Evolutionary conservation across 495 filamentous ascomycete genomes (phyloP), one percentile per base, ranked within the genome.

Genomic region (Bathelium albidoporum): DNA sequence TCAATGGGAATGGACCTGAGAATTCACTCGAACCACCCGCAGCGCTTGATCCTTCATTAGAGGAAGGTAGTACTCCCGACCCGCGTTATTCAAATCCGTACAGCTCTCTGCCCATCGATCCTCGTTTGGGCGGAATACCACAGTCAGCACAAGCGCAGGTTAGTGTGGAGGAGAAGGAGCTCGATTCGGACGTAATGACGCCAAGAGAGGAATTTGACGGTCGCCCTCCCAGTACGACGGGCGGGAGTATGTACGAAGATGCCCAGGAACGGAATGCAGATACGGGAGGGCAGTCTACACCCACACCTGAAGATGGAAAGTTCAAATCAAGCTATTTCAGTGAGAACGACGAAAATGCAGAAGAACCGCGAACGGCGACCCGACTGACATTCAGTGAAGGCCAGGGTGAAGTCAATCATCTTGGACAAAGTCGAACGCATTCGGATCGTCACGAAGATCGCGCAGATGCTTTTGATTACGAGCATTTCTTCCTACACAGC

Each of bases 401-500:
- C 2, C 62, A 73, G 10, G 65, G 69, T 32, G 62, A 71, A 14
- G 20, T 58, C 2, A 65, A 65, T n/a, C 77, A 76, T 36, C 66
- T 67, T 29, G 73, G 71, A 29, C 49, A 16, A 55, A 16, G 16
- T 29, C 49, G 24, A 58, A 59, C 61, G 16, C 24, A 72, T 24
- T 71, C 76, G 7, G 76, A 77, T 32, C 81, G 85, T 3, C 94
- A 98, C 70, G 94, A 98, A 76, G 93, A 97, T 73, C 89, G 94
- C 18, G 87, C 92, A 67, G 94, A 98, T 72, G 94, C 94, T 7
- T 98, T 98, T 73, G 94, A 96, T 72, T 98, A 98, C 66, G 90
- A 97, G 70, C 84, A 95, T 69, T 95, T 96, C 75, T 96, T 96
- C 74, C 81, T 97, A 12, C 91, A 95, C 71, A 91, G 88, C 69